phyloP scores from a whole-genome alignment of 495 filamentous ascomycete species.

The Penicillium bialowiezense region DNA sequence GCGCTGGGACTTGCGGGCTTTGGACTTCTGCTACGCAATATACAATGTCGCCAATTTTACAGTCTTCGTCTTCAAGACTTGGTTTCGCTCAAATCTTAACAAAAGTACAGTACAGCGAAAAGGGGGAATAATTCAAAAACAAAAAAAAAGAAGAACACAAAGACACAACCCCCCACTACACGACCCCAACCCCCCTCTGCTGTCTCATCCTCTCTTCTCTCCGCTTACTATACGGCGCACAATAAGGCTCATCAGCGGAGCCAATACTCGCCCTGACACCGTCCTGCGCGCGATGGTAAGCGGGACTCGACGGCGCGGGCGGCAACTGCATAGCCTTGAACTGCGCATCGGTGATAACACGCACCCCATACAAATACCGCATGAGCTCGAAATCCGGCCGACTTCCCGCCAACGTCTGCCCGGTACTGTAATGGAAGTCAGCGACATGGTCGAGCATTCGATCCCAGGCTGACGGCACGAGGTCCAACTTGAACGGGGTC shows the following conservation, averaged over 20 bases:
- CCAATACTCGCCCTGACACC: slow-evolving; percentile 41
- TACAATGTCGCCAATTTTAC: too few relatives aligned
- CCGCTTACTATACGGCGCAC: slow-evolving; percentile 43
- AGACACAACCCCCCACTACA: slow-evolving; percentile 1
- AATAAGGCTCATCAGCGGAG: slow-evolving; percentile 46
- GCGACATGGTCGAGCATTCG: slow-evolving; percentile 41
- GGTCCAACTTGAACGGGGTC: background rate
- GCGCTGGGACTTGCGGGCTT: too few relatives aligned
- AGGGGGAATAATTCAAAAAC: slow-evolving; percentile 6
- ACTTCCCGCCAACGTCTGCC: slow-evolving; percentile 39
- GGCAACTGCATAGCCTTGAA: slow-evolving; percentile 45
- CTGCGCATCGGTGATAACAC: slow-evolving; percentile 45
- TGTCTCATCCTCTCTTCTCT: slow-evolving; percentile 43
- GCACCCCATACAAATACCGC: slow-evolving; percentile 41
- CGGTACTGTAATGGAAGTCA: slow-evolving; percentile 33
- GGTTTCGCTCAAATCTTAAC: too few relatives aligned
- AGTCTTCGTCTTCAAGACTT: too few relatives aligned
- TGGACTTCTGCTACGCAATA: too few relatives aligned
- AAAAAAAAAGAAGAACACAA: background rate
- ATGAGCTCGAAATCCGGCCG: slow-evolving; percentile 46
- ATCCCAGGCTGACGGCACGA: slow-evolving; percentile 31
- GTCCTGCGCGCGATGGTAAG: slow-evolving; percentile 44
- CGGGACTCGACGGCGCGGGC: slow-evolving; percentile 42
- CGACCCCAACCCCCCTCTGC: slow-evolving; percentile 35
- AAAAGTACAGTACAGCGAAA: slow-evolving; percentile 4